phyloP scores from a whole-genome alignment of 345 rosid species.

The Angophora floribunda region DNA sequence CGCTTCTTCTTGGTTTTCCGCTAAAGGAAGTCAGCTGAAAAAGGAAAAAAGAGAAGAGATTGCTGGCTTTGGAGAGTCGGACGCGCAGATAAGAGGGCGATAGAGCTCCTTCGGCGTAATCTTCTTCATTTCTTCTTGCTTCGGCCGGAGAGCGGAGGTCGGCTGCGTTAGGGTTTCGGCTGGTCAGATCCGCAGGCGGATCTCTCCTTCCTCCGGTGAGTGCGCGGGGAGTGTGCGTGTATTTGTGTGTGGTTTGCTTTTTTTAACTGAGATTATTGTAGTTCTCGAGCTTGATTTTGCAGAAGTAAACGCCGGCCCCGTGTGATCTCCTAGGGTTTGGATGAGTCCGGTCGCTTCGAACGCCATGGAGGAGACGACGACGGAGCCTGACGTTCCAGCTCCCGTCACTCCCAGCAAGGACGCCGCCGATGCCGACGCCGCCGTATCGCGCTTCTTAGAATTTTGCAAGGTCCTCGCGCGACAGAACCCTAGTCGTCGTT shows the following conservation, averaged over 20 bases:
- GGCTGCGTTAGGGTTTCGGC: background rate
- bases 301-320: background rate
- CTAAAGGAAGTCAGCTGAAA: constrained; percentile 2
- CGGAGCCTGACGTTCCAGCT: constrained; percentile 3
- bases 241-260: background rate
- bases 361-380: constrained; percentile 11
- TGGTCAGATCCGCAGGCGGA: background rate
- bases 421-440: constrained; percentile 10
- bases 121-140: background rate
- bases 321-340: background rate
- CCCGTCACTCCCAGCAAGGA: constrained; percentile 1
- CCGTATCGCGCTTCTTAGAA: constrained; percentile 26
- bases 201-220: background rate
- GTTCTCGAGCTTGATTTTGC: background rate
- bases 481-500: background rate
- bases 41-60: background rate
- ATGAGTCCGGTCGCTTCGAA: constrained; percentile 1
- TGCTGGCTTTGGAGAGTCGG: background rate
- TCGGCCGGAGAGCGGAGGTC: background rate
- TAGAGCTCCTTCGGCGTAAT: background rate
- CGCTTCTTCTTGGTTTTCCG: background rate
- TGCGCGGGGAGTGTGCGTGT: background rate
- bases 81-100: background rate
- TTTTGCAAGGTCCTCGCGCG: constrained; percentile 34
- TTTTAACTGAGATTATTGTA: background rate